A percentile compares a stretch with the other conserved stretches of the same genome.
phyloP scores from a whole-genome alignment of 805 yeast genomes.

The Spencermartinsiella europaea region DNA sequence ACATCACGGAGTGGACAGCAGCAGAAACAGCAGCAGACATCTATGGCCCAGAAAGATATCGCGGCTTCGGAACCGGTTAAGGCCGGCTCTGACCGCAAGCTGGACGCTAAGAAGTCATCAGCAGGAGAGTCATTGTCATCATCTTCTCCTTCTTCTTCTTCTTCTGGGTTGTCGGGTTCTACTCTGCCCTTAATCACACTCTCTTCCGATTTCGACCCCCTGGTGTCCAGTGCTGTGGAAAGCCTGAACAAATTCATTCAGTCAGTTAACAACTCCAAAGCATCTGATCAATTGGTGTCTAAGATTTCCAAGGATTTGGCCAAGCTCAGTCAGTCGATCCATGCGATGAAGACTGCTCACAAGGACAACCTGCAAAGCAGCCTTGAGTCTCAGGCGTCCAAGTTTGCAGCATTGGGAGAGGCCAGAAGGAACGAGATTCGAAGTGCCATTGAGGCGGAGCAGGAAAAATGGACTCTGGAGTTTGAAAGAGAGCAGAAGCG shows the following conservation, averaged over 20 bases:
- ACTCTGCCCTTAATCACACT: conserved; percentile 18
- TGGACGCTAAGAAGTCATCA: conserved; percentile 23
- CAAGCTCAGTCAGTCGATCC: conserved; percentile 20
- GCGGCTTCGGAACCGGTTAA: not conserved
- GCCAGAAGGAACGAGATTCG: conserved; percentile 24
- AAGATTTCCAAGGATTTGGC: conserved; percentile 22
- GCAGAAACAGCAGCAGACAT: conserved; percentile 1
- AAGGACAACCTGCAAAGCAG: conserved; percentile 21
- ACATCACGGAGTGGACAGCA: not conserved
- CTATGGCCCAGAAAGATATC: conserved; percentile 1
- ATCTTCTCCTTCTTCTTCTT: conserved; percentile 6
- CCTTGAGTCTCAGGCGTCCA: conserved; percentile 29
- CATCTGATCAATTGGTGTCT: conserved; percentile 18
- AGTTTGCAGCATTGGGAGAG: conserved; percentile 26
- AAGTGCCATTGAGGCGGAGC: conserved; percentile 39
- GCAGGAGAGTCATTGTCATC: not conserved
- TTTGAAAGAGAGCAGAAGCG: conserved; percentile 57
- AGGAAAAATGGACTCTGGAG: conserved; percentile 51
- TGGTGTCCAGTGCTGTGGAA: conserved; percentile 20
- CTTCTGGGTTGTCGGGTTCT: conserved; percentile 19
- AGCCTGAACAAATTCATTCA: conserved; percentile 16
- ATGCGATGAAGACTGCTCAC: conserved; percentile 16
- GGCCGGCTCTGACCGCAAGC: not conserved
- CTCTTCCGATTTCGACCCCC: conserved; percentile 19
- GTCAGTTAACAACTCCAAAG: conserved; percentile 14